These are phyloP conservation scores for Friedmanniomyces endolithicus DNA, from an alignment of 495 filamentous ascomycete species.

Conservation along the genomic window DNA sequence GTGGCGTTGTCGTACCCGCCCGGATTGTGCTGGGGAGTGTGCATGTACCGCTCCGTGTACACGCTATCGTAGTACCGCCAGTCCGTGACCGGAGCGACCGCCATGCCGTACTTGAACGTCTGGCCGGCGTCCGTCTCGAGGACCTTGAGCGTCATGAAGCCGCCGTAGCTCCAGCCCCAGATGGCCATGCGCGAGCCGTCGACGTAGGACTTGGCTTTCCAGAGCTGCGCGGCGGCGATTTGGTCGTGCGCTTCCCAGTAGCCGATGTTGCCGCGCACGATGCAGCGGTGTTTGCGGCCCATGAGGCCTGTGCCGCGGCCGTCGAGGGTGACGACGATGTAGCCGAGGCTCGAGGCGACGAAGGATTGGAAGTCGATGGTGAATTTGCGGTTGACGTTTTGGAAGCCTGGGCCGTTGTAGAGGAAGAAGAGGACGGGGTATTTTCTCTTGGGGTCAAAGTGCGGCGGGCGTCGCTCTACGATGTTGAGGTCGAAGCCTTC, in stretches of 20 bases:
- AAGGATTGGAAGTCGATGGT: conserved; percentile 82
- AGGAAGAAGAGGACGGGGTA: conserved; percentile 92
- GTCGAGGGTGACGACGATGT: conserved; percentile 91
- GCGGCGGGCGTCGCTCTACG: conserved; percentile 77
- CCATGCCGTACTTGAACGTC: conserved; percentile 94
- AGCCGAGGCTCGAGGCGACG: conserved; percentile 73
- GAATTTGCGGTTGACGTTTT: conserved; percentile 72
- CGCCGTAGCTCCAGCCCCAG: conserved; percentile 97
- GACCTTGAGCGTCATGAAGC: conserved; percentile 94
- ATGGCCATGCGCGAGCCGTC: conserved; percentile 74
- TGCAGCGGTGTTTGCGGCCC: conserved; percentile 68
- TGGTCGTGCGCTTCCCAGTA: conserved; percentile 79
- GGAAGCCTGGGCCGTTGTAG: conserved; percentile 84
- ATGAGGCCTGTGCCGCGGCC: conserved; percentile 85
- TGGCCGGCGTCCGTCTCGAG: conserved; percentile 78
- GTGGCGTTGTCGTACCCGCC: conserved; percentile 63
- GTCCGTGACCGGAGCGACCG: conserved; percentile 93
- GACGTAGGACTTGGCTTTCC: conserved; percentile 70
- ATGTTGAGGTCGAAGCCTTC: conserved; percentile 71
- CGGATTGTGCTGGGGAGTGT: conserved; percentile 37
- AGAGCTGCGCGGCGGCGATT: conserved; percentile 79
- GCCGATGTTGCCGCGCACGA: conserved; percentile 73
- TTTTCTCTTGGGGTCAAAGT: conserved; percentile 72
- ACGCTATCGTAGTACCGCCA: conserved; percentile 59
- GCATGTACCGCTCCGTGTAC: conserved; percentile 57